These are phyloP conservation scores for Dryadomyces quercus-mongolicae DNA, from an alignment of 2,329 filamentous ascomycete species.

Conservation along the genomic window DNA sequence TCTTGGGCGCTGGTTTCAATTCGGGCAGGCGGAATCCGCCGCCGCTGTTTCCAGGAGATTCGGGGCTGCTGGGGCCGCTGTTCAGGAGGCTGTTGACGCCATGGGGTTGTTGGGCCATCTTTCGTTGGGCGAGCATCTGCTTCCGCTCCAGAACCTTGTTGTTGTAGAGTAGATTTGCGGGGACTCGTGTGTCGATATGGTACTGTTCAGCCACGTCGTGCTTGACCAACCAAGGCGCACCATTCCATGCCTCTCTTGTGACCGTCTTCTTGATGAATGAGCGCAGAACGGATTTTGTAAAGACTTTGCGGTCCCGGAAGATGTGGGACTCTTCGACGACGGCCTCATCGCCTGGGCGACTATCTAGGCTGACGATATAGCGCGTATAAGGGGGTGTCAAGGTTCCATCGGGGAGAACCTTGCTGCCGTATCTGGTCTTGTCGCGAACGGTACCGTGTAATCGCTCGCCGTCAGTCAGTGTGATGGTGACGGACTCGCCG, in stretches of 20 bases:
- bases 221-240: slow-evolving; percentile 95
- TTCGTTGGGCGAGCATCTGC: slow-evolving; percentile 54
- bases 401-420: slow-evolving; percentile 53
- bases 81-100: slow-evolving; percentile 31
- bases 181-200: slow-evolving; percentile 78
- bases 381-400: slow-evolving; percentile 60
- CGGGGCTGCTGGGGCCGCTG: slow-evolving; percentile 20
- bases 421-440: slow-evolving; percentile 64
- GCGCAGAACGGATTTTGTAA: slow-evolving; percentile 87
- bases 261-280: slow-evolving; percentile 94
- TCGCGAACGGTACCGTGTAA: slow-evolving; percentile 68
- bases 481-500: slow-evolving; percentile 69
- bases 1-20: slow-evolving; percentile 61
- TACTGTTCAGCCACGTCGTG: slow-evolving; percentile 68
- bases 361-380: slow-evolving; percentile 68
- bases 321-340: slow-evolving; percentile 74
- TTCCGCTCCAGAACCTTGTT: slow-evolving; percentile 68
- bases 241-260: slow-evolving; percentile 83
- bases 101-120: slow-evolving; percentile 31
- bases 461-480: slow-evolving; percentile 55
- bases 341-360: slow-evolving; percentile 57
- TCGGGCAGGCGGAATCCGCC: slow-evolving; percentile 52
- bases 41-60: slow-evolving; percentile 18
- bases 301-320: slow-evolving; percentile 76
- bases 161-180: slow-evolving; percentile 69